Base-by-base conservation (phyloP, 2,329 filamentous ascomycete genomes). In the Exophiala viscosa region DNA sequence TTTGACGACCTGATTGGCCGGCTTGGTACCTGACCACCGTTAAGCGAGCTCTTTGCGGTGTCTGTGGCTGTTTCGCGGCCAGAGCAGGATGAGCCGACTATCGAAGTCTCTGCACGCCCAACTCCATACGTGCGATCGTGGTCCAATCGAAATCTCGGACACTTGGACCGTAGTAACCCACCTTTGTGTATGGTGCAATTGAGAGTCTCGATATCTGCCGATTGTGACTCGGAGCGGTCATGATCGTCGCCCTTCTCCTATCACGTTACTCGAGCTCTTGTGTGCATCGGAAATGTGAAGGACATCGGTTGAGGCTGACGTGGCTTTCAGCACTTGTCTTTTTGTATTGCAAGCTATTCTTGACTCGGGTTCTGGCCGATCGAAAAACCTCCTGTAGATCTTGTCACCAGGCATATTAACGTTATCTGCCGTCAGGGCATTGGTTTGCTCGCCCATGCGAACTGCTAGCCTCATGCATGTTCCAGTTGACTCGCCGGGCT, bases 331-430 rank as follows among this genome's bases (percentile, higher is more conserved):
- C 5, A 28, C 23, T 28, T 28, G 23, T 28, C 23, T 32, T 28
- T 41, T 20, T 41, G 39, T 18, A 13, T 15, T 41, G 23, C 13
- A 36, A 45, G 48, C 48, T 45, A 45, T 51, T 45, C 41, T 51
- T 51, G 43, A 52, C 45, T 43, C 42, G 40, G 20, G 42, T 11
- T 31, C 43, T 42, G 41, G 43, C 32, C 43, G 43, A 51, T 51
- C 41, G 23, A 28, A 28, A 28, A 28, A 28, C 23, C 23, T 28
- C 23, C 23, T 28, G 23, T 28, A 28, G 23, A 28, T 28, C 23
- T 28, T 28, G 23, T 28, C 23, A 28, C 23, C 23, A 28, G 23
- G 2, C 23, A 28, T 28, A 28, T 28, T 28, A 28, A 28, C 23
- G 23, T 28, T 28, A 28, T 28, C 23, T 28, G 23, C 23, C 23